Evolutionary conservation across 805 yeast genomes (phyloP).

Genomic region (Ogataea parapolymorpha): DNA sequence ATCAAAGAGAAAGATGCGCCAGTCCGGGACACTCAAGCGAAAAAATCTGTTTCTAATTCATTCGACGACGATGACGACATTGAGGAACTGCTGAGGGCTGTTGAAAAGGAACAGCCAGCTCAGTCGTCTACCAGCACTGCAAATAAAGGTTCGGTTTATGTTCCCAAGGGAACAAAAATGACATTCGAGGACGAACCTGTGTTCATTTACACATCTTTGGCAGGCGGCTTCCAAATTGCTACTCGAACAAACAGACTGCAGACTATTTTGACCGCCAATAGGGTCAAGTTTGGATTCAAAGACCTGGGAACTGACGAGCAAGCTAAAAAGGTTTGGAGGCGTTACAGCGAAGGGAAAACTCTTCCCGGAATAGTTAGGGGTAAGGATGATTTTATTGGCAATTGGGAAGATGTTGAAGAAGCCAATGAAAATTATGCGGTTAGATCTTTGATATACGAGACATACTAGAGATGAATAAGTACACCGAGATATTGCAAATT

Average conservation of each 20-base stretch:
- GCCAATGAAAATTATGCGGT: constrained; percentile 78
- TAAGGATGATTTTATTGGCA: constrained; percentile 77
- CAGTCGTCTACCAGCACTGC: constrained; percentile 4
- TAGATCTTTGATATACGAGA: constrained; percentile 61
- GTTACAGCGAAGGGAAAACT: constrained; percentile 65
- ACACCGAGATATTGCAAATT: constrained; percentile 25
- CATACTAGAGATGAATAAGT: constrained; percentile 35
- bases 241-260: constrained; percentile 72
- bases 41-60: too few species aligned
- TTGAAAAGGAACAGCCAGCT: constrained; percentile 22
- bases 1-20: constrained; percentile 11
- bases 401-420: constrained; percentile 81
- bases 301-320: constrained; percentile 87
- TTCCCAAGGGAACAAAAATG: constrained; percentile 33
- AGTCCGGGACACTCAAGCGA: too few species aligned
- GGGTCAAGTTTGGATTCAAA: constrained; percentile 60
- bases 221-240: constrained; percentile 81
- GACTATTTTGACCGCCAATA: constrained; percentile 73
- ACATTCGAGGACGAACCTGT: constrained; percentile 55
- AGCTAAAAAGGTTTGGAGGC: constrained; percentile 81
- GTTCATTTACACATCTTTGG: constrained; percentile 77
- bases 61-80: constrained; percentile 19
- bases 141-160: constrained; percentile 23
- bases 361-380: constrained; percentile 87
- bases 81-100: constrained; percentile 29